phyloP scores from a whole-genome alignment of 768 basidiomycete species.

The Kwoniella botswanensis region DNA sequence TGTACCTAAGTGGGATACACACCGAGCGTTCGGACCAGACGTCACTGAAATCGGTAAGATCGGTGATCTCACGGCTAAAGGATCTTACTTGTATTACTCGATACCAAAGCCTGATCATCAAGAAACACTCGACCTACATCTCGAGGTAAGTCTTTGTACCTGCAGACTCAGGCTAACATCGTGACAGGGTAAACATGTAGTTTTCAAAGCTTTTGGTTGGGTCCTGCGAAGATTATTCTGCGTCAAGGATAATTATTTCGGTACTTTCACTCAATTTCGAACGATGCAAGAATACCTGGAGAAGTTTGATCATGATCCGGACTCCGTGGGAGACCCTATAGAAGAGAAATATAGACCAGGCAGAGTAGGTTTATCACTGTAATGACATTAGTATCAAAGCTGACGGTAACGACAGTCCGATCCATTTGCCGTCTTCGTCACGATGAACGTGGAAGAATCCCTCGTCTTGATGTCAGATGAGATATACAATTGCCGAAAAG shows the following conservation, averaged over 20 bases:
- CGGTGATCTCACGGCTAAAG: slow-evolving; percentile 66
- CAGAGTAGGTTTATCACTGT: slow-evolving; percentile 63
- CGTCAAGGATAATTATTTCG: slow-evolving; percentile 90
- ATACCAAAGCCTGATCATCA: slow-evolving; percentile 71
- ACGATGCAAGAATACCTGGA: slow-evolving; percentile 84
- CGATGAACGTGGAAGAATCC: slow-evolving; percentile 64
- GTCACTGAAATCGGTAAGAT: slow-evolving; percentile 70
- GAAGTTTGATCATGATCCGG: slow-evolving; percentile 64
- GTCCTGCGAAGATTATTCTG: slow-evolving; percentile 85
- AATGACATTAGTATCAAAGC: not conserved
- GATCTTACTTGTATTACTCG: slow-evolving; percentile 75
- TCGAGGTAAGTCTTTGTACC: slow-evolving; percentile 56
- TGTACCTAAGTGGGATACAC: slow-evolving; percentile 87
- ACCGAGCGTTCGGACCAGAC: slow-evolving; percentile 68
- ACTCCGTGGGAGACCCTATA: slow-evolving; percentile 79
- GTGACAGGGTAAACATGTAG: slow-evolving; percentile 31
- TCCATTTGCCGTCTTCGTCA: slow-evolving; percentile 74
- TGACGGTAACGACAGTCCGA: slow-evolving; percentile 67
- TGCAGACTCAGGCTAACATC: slow-evolving; percentile 1
- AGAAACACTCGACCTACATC: slow-evolving; percentile 74
- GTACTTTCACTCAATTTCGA: slow-evolving; percentile 88
- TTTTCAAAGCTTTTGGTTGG: slow-evolving; percentile 82
- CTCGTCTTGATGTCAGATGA: slow-evolving; percentile 68
- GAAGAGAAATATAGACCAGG: slow-evolving; percentile 77
- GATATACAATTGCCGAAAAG: slow-evolving; percentile 57